Evolutionary conservation across 306 rosid species (phyloP).

Genomic region (barrel medic (Medicago truncatula)): MtrunA17r5.0-ANR NC_053049.1:48268001-48268500

Average conservation of each 20-base stretch:
- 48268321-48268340: background rate
- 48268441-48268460: too few relatives aligned
- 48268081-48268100: background rate
- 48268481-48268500: too few relatives aligned
- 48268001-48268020: conserved; percentile 5
- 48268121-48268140: conserved; percentile 47
- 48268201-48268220: conserved; percentile 30
- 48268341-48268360: too few relatives aligned
- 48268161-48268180: conserved; percentile 32
- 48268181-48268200: conserved; percentile 30
- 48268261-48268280: background rate
- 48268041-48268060: conserved; percentile 26
- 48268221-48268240: conserved; percentile 33
- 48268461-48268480: too few relatives aligned
- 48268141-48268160: background rate
- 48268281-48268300: background rate
- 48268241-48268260: background rate
- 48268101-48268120: conserved; percentile 36
- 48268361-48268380: too few relatives aligned
- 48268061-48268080: background rate
- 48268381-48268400: too few relatives aligned
- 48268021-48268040: conserved; percentile 33
- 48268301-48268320: background rate
- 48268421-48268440: too few relatives aligned
- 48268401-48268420: too few relatives aligned